Evolutionary conservation across 192 early-diverging fungal species (phyloP).

Genomic region (Coemansia sp.): DNA sequence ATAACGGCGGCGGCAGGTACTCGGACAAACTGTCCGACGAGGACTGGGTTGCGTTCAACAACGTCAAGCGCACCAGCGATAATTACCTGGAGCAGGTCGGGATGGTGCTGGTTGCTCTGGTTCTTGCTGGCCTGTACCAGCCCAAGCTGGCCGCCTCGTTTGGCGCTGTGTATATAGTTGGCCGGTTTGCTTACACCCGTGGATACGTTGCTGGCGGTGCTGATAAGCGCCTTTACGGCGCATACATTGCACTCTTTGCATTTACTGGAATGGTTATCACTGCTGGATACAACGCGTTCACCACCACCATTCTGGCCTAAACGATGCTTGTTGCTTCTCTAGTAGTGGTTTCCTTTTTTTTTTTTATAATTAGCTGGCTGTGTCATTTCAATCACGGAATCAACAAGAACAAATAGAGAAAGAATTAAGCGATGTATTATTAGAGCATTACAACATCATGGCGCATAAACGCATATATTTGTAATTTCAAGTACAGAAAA

Average conservation of each 20-base stretch:
- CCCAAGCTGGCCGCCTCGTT: slow-evolving; percentile 34
- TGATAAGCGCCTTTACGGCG: slow-evolving; percentile 37
- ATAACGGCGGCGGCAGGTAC: slow-evolving; percentile 51
- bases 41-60: slow-evolving; percentile 56
- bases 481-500: neutral
- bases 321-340: too few relatives aligned
- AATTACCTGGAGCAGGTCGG: slow-evolving; percentile 53
- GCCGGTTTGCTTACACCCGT: slow-evolving; percentile 28
- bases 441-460: too few relatives aligned
- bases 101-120: slow-evolving; percentile 26
- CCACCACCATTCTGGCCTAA: slow-evolving; percentile 30
- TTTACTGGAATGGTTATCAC: slow-evolving; percentile 19
- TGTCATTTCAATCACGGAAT: too few relatives aligned
- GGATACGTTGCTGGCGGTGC: slow-evolving; percentile 38
- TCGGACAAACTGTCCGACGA: slow-evolving; percentile 52
- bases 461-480: neutral
- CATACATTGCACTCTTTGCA: too few relatives aligned
- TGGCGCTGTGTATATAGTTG: slow-evolving; percentile 40
- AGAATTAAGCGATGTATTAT: too few relatives aligned
- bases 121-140: slow-evolving; percentile 46
- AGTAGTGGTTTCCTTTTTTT: too few relatives aligned
- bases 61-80: slow-evolving; percentile 52
- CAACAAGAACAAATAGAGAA: too few relatives aligned
- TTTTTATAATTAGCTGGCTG: too few relatives aligned
- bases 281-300: slow-evolving; percentile 26